phyloP scores from a whole-genome alignment of 805 yeast genomes.

The Sugiyamaella floridensis region DNA sequence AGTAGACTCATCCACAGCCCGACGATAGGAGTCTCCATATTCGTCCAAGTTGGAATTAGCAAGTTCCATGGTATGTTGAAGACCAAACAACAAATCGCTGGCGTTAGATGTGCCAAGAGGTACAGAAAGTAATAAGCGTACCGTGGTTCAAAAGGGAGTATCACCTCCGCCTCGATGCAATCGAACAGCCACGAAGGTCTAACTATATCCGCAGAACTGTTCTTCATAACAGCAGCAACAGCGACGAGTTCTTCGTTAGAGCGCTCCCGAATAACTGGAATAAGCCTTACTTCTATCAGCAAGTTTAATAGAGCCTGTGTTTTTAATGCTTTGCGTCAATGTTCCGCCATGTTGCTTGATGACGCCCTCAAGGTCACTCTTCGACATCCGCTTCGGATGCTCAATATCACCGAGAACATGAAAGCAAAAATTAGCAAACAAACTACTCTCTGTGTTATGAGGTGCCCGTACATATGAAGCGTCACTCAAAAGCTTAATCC shows the following conservation, averaged over 20 bases:
- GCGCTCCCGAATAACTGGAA: slow-evolving; percentile 8
- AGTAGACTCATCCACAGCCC: slow-evolving; percentile 26
- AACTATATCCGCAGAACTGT: slow-evolving; percentile 51
- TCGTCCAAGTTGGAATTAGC: slow-evolving; percentile 40
- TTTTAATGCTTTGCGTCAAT: slow-evolving; percentile 18
- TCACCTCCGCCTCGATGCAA: slow-evolving; percentile 39
- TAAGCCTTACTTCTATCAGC: slow-evolving; percentile 20
- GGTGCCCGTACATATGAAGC: slow-evolving; percentile 11
- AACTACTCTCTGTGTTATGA: slow-evolving; percentile 18
- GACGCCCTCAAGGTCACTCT: slow-evolving; percentile 17
- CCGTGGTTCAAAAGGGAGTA: slow-evolving; percentile 53
- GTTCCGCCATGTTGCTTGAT: slow-evolving; percentile 27
- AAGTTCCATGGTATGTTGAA: slow-evolving; percentile 22
- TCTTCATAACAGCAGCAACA: slow-evolving; percentile 33
- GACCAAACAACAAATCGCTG: slow-evolving; percentile 43
- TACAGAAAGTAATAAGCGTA: slow-evolving; percentile 5
- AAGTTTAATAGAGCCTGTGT: slow-evolving; percentile 9
- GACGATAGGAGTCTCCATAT: slow-evolving; percentile 55
- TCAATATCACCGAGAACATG: slow-evolving; percentile 24
- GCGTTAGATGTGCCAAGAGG: not conserved
- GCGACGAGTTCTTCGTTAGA: slow-evolving; percentile 32
- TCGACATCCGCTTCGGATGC: slow-evolving; percentile 19
- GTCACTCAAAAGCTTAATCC: not conserved
- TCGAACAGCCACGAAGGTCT: slow-evolving; percentile 69
- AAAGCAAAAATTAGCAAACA: slow-evolving; percentile 21